Percentiles rank a stretch among this genome's conserved stretches.
Evolutionary conservation across 176 grass and related monocot genomes (phyloP).

Genomic region (Rhynchospora breviuscula): DNA sequence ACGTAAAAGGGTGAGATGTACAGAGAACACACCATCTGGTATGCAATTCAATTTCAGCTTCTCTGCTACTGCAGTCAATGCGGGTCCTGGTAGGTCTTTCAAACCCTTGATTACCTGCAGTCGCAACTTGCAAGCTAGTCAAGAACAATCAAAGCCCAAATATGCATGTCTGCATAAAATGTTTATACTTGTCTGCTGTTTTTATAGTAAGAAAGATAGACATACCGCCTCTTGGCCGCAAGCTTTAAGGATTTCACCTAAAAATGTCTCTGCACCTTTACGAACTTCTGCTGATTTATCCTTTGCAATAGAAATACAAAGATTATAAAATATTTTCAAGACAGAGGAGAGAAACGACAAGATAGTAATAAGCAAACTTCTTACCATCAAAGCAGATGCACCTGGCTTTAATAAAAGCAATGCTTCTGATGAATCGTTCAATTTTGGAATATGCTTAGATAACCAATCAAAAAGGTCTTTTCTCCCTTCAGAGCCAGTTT

Average conservation of each 20-base stretch:
- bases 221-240: conserved; percentile 92
- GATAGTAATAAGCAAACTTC: conserved; percentile 1
- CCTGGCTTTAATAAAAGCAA: conserved; percentile 78
- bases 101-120: conserved; percentile 65
- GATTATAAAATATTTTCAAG: conserved; percentile 10
- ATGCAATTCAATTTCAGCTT: conserved; percentile 63
- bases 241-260: conserved; percentile 73
- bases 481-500: conserved; percentile 80
- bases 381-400: conserved; percentile 83
- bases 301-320: conserved; percentile 40
- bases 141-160: conserved; percentile 4
- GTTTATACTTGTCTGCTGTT: background rate
- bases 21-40: conserved; percentile 53
- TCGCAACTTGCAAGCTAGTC: conserved; percentile 18
- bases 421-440: conserved; percentile 75
- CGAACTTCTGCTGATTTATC: conserved; percentile 99
- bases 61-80: conserved; percentile 74
- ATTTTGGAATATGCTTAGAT: conserved; percentile 71
- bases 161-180: background rate
- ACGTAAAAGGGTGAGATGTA: conserved; percentile 5
- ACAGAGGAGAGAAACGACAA: conserved; percentile 12
- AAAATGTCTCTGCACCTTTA: conserved; percentile 83
- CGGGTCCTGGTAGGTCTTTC: conserved; percentile 88
- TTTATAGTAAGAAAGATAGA: background rate
- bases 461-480: conserved; percentile 99